Base-by-base conservation (phyloP, 306 rosid species). In the Senna siamea region DNA sequence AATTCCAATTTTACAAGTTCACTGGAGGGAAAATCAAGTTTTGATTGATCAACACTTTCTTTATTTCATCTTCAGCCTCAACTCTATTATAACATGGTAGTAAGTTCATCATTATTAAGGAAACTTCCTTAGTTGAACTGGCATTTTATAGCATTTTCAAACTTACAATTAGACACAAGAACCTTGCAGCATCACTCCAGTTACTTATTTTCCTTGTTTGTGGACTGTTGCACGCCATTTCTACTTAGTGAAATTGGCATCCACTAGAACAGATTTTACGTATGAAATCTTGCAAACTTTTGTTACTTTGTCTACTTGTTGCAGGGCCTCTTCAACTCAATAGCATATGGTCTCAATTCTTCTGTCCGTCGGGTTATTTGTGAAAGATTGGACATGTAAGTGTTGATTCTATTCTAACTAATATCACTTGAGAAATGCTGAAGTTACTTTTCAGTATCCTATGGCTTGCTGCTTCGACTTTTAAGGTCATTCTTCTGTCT, bases 321-420 rank as follows among this genome's bases (percentile, higher is more conserved):
- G 41, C 80, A 90, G 98, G 97, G 98, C 59, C 89, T 93, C 76
- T 93, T 93, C 79, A 93, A 93, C 86, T 93, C 98, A 74, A 91
- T 91, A 67, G 98, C 98, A 9, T 93, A 93, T 79, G 98, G 97
- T 77, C 87, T 93, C 79, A 93, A 91, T 80, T 85, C 98, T 79
- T 89, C 98, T 40, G 98, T 93, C 50, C 90, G 96, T 15, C 87
- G 91, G 53, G 92, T 91, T 76, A 82, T 93, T 80, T 70, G 83
- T 69, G 98, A 93, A 85, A 87, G 98, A 78, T 71, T 89, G 58
- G 96, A 91, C 55, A 83, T 83, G 98, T 93, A 81, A 89, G 96
- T 84, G 38, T 18, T 20, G 72, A 44, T 51, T 70, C 13, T 62
- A 37, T 52, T 46, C 63, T 59, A 30, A 55, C 41, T 65, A 19